Conservation (phyloP, 805 yeast species). For the Debaryomyces maramus region DNA sequence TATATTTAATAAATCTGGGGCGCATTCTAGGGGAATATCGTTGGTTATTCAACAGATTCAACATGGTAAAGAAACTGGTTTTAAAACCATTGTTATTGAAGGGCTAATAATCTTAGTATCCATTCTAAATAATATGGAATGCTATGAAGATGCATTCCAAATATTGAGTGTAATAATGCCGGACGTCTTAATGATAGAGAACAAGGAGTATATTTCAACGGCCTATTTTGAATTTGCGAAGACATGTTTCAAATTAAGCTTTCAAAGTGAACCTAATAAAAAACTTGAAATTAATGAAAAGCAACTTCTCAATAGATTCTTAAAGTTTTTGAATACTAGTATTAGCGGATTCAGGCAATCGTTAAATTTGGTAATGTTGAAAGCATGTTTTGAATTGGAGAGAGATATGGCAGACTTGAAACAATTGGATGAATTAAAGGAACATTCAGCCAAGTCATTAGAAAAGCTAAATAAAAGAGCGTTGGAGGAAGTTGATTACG, state of each 20-base stretch:
- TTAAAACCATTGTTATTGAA: constrained; percentile 45
- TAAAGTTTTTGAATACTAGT: constrained; percentile 43
- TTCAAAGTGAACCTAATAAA: constrained; percentile 1
- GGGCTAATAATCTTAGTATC: constrained; percentile 48
- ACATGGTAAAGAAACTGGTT: constrained; percentile 47
- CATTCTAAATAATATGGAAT: constrained; percentile 42
- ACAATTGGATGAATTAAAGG: constrained; percentile 26
- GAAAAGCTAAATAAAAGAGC: constrained; percentile 27
- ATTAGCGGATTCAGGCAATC: constrained; percentile 45
- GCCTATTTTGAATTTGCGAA: constrained; percentile 33
- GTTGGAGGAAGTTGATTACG: constrained; percentile 28
- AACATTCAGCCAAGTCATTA: constrained; percentile 31
- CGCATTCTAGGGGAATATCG: constrained; percentile 52
- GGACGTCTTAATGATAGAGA: constrained; percentile 39
- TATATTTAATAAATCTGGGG: constrained; percentile 42
- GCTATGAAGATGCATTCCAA: constrained; percentile 43
- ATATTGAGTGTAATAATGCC: constrained; percentile 48
- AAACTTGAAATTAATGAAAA: constrained; percentile 6
- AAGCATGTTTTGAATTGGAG: constrained; percentile 42
- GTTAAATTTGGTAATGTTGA: constrained; percentile 39
- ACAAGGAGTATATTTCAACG: constrained; percentile 36
- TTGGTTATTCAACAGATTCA: constrained; percentile 50
- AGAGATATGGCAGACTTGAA: constrained; percentile 32
- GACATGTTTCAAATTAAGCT: constrained; percentile 16
- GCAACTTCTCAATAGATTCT: constrained; percentile 26